Base-by-base conservation (phyloP, 2,329 filamentous ascomycete species). In the Mollisia scopiformis region DNA sequence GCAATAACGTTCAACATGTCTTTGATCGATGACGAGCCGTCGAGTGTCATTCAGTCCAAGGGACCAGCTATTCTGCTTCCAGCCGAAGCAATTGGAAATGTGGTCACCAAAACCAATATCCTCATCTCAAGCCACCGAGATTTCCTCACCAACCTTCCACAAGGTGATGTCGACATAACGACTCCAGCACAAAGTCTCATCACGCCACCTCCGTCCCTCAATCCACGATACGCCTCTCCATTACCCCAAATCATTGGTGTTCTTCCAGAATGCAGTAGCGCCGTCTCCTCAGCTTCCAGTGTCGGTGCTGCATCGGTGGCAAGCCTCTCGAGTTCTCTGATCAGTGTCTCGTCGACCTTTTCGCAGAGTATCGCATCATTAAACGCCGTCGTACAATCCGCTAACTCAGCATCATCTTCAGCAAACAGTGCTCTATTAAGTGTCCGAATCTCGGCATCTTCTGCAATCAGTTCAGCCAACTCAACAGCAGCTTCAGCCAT, bases 101-200 rank as follows among this genome's bases (percentile, higher is more conserved):
- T 67, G 7, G 59, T 67, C 39, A 41, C 59, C 1, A 62, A 56
- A 58, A 58, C 61, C 19, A 67, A 67, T 27, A 39, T 60, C 14
- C 57, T 62, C 25, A 52, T 65, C 4, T 31, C 37, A 10, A 57
- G 54, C 19, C 65, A 65, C 52, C 63, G 61, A 61, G 37, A 64
- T 27, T 67, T 63, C 58, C 62, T 65, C 7, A 55, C 58, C n/a
- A 62, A 59, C n/a, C 35, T 65, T 14, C 58, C 55, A 4, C 46
- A 33, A 25, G 55, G 57, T 19, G 47, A 31, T 35, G 50, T 54
- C 16, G 13, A 21, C 4, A 57, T 2, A n/a, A 47, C 25, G 25
- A 35, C 43, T 31, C n/a, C 14, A 23, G n/a, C 30, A 52, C 13
- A 16, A 28, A 33, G 53, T 28, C 21, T 43, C 10, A 51, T 39